These are phyloP conservation scores for Penicillium sp. DNA, from an alignment of 2,329 filamentous ascomycete genomes.

Conservation along the genomic window DNA sequence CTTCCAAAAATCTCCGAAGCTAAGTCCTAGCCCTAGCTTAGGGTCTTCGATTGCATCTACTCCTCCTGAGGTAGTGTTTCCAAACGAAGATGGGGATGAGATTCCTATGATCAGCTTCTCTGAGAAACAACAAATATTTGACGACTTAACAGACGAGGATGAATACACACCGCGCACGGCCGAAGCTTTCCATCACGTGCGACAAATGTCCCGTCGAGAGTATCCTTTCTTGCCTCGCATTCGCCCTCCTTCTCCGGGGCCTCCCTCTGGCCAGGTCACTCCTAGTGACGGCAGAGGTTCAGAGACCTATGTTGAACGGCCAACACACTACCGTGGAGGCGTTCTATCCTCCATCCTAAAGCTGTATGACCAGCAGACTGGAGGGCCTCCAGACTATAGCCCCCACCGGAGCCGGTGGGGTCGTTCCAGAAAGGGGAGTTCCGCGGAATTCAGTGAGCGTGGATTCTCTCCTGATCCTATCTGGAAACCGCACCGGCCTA, in stretches of 20 bases:
- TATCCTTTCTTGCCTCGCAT: constrained; percentile 34
- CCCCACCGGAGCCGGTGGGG: constrained; percentile 26
- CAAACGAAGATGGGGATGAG: constrained; percentile 35
- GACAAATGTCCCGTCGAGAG: constrained; percentile 39
- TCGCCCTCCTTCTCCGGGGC: constrained; percentile 30
- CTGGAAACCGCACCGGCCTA: constrained; percentile 30
- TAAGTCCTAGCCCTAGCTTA: constrained; percentile 28
- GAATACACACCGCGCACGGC: constrained; percentile 30
- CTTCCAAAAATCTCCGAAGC: constrained; percentile 31
- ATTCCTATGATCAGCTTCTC: constrained; percentile 35
- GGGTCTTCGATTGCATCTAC: constrained; percentile 32
- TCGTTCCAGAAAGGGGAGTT: constrained; percentile 33
- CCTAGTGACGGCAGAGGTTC: constrained; percentile 46
- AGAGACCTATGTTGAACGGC: constrained; percentile 65
- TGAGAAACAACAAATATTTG: constrained; percentile 34
- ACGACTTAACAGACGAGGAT: constrained; percentile 30
- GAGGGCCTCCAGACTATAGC: constrained; percentile 26
- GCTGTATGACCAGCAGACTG: constrained; percentile 59
- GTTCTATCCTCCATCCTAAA: constrained; percentile 72
- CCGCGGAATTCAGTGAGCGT: constrained; percentile 31
- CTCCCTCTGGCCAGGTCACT: constrained; percentile 36
- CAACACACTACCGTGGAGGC: constrained; percentile 68
- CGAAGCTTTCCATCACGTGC: constrained; percentile 36
- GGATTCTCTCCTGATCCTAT: constrained; percentile 34
- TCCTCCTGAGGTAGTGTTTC: constrained; percentile 27